phyloP scores from a whole-genome alignment of 2,329 filamentous ascomycete species.

The Ustulina deusta region DNA sequence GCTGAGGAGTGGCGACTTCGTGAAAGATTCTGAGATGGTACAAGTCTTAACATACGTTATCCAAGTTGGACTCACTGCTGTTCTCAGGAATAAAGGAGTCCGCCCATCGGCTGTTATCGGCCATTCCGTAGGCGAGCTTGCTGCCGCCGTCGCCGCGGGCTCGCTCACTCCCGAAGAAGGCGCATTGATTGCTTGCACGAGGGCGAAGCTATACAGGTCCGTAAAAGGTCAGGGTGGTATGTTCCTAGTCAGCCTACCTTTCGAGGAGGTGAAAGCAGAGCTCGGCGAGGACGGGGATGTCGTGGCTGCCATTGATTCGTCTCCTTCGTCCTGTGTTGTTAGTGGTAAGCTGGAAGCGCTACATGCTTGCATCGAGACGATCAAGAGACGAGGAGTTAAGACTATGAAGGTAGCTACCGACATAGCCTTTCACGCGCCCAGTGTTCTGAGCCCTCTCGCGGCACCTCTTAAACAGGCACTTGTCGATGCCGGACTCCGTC shows the following conservation, averaged over 20 bases:
- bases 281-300: slow-evolving; percentile 37
- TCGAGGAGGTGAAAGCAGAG: slow-evolving; percentile 44
- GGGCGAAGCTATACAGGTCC: slow-evolving; percentile 46
- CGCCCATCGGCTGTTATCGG: slow-evolving; percentile 55
- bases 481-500: slow-evolving; percentile 34
- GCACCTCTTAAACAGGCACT: slow-evolving; percentile 49
- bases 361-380: slow-evolving; percentile 47
- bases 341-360: slow-evolving; percentile 36
- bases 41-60: slow-evolving; percentile 54
- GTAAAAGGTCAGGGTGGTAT: slow-evolving; percentile 44
- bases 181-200: slow-evolving; percentile 51
- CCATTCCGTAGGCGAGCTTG: slow-evolving; percentile 58
- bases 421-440: slow-evolving; percentile 57
- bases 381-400: slow-evolving; percentile 48
- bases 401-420: slow-evolving; percentile 54
- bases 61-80: slow-evolving; percentile 51
- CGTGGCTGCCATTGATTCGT: slow-evolving; percentile 31
- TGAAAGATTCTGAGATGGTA: slow-evolving; percentile 47
- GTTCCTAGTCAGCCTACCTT: slow-evolving; percentile 51
- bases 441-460: slow-evolving; percentile 50
- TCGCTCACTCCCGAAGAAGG: slow-evolving; percentile 53
- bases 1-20: slow-evolving; percentile 41
- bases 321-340: slow-evolving; percentile 32
- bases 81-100: slow-evolving; percentile 51
- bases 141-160: slow-evolving; percentile 53